Conservation (phyloP, 805 yeast species). For the Metschnikowia corniflorae region DNA sequence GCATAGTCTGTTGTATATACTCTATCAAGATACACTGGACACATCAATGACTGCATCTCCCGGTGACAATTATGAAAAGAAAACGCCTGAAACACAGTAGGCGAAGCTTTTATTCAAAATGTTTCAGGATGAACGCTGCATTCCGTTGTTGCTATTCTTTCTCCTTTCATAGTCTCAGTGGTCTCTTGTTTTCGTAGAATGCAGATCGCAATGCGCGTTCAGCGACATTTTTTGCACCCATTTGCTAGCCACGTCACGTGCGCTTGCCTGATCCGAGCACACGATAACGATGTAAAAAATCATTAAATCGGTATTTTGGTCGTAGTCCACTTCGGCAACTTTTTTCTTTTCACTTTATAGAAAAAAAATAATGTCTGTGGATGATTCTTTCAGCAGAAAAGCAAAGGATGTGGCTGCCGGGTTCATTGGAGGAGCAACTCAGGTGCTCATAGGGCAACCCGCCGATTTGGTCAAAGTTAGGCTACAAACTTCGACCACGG, state of each 20-base stretch:
- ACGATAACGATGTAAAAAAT: conserved; percentile 10
- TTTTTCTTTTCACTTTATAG: not conserved
- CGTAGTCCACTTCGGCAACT: too few relatives aligned
- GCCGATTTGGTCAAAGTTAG: conserved; percentile 44
- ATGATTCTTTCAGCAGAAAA: conserved; percentile 35
- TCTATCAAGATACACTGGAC: not conserved
- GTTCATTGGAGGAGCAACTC: conserved; percentile 45
- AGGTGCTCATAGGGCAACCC: conserved; percentile 46
- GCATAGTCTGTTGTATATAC: not conserved
- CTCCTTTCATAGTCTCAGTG: not conserved
- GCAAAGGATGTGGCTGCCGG: conserved; percentile 43
- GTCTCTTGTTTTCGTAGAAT: not conserved
- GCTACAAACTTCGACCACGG: conserved; percentile 34
- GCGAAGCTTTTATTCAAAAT: too few relatives aligned
- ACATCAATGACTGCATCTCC: too few relatives aligned
- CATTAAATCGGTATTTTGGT: too few relatives aligned
- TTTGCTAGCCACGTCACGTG: conserved; percentile 17
- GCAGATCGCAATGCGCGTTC: not conserved
- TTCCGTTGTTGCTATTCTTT: too few relatives aligned
- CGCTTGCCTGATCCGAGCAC: conserved; percentile 15
- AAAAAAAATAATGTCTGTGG: conserved; percentile 26
- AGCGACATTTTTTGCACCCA: conserved; percentile 12
- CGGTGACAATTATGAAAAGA: too few relatives aligned
- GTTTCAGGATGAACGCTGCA: too few relatives aligned
- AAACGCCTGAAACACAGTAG: too few relatives aligned